Conservation (phyloP, 2,329 filamentous ascomycete species). For the Exophiala viscosa region DNA sequence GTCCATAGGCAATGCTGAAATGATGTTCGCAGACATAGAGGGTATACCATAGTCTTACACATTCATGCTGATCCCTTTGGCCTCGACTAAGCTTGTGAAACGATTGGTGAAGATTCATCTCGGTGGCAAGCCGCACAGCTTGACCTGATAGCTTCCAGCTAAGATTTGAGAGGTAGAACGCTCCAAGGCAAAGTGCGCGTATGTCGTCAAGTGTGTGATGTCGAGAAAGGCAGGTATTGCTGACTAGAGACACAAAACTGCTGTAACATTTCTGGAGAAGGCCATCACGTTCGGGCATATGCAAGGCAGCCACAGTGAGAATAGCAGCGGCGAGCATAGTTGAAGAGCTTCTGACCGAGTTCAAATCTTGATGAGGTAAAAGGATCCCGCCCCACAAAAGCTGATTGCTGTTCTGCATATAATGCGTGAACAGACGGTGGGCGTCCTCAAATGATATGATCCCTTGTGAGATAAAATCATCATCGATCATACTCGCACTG, state of each 20-base stretch:
- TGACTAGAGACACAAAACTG: conserved; percentile 55
- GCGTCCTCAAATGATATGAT: conserved; percentile 47
- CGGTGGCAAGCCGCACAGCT: conserved; percentile 55
- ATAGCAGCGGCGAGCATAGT: conserved; percentile 53
- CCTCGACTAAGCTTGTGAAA: conserved; percentile 48
- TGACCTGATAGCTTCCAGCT: conserved; percentile 60
- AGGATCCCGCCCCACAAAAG: conserved; percentile 52
- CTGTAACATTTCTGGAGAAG: conserved; percentile 54
- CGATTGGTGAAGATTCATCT: conserved; percentile 53
- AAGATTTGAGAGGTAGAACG: conserved; percentile 60
- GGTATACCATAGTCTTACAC: conserved; percentile 58
- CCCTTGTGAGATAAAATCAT: conserved; percentile 51
- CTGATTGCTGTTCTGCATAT: conserved; percentile 50
- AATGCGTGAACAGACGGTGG: conserved; percentile 50
- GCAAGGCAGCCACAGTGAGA: conserved; percentile 55
- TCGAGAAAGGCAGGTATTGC: conserved; percentile 55
- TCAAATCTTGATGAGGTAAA: conserved; percentile 47
- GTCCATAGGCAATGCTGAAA: conserved; percentile 58
- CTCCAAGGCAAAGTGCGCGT: conserved; percentile 56
- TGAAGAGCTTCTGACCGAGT: conserved; percentile 51
- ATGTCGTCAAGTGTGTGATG: conserved; percentile 56
- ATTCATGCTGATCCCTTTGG: conserved; percentile 49
- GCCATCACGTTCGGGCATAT: conserved; percentile 51
- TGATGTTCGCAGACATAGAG: conserved; percentile 64
- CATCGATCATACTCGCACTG: conserved; percentile 39